Percentiles rank a stretch among this genome's conserved stretches.
Evolutionary conservation across 2,329 filamentous ascomycete genomes (phyloP).

Genomic region (Claviceps paspali): DNA sequence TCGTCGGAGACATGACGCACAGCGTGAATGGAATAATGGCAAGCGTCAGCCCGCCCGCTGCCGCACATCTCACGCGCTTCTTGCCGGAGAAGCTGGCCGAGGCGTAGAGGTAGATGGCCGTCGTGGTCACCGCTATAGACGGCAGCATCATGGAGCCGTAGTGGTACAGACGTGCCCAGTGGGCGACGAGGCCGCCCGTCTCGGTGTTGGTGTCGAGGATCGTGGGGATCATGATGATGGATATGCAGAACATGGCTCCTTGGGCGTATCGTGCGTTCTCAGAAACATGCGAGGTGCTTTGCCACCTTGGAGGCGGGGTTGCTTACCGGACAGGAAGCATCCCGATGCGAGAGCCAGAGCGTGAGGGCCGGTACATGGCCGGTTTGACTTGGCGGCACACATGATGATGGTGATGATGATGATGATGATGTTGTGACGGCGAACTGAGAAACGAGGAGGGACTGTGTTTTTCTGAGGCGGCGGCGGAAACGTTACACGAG

Average conservation of each 20-base stretch:
- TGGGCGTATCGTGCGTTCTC: too few relatives aligned
- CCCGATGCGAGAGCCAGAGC: background rate
- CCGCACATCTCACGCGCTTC: background rate
- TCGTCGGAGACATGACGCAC: slow-evolving; percentile 2
- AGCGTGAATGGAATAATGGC: slow-evolving; percentile 4
- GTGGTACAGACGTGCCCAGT: slow-evolving; percentile 6
- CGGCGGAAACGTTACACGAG: too few relatives aligned
- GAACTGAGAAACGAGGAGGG: background rate
- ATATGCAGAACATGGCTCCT: slow-evolving; percentile 7
- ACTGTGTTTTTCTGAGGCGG: too few relatives aligned
- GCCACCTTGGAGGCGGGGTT: too few relatives aligned
- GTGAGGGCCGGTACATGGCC: too few relatives aligned
- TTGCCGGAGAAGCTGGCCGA: background rate
- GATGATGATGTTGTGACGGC: too few relatives aligned
- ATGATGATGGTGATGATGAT: background rate
- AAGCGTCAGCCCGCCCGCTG: background rate
- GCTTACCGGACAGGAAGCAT: slow-evolving; percentile 5
- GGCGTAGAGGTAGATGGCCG: background rate
- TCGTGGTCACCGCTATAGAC: background rate
- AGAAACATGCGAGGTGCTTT: too few relatives aligned
- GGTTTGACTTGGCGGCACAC: background rate
- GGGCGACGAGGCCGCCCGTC: background rate
- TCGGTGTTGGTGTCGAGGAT: slow-evolving; percentile 3
- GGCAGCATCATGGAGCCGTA: slow-evolving; percentile 5
- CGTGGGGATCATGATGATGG: slow-evolving; percentile 3